Percentiles rank a stretch among this genome's conserved stretches.
Conservation (phyloP, 441 rosid genomes). For the Isatis lusitanica region DNA sequence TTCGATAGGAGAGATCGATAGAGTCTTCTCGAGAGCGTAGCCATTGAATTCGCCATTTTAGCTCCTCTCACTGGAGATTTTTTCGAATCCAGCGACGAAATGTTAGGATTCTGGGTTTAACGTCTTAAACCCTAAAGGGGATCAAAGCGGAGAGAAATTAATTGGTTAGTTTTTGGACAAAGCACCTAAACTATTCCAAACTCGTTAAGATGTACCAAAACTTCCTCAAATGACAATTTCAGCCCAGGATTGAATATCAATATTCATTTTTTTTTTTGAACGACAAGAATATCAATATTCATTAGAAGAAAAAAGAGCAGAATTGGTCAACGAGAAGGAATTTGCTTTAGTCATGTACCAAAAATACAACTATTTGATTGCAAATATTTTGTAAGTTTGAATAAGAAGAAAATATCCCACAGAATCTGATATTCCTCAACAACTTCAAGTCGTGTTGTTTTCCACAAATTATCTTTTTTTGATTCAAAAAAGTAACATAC, state of each 20-base stretch:
- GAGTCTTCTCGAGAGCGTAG: conserved; percentile 48
- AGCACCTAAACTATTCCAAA: conserved; percentile 2
- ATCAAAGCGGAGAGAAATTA: conserved; percentile 1
- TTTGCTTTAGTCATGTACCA: background rate
- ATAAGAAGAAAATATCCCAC: background rate
- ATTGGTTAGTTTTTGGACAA: conserved; percentile 2
- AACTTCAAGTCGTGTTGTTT: conserved; percentile 23
- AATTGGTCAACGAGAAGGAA: background rate
- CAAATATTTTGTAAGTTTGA: background rate
- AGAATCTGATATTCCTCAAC: conserved; percentile 27
- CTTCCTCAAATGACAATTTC: background rate
- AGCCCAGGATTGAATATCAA: background rate
- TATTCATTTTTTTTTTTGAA: no score
- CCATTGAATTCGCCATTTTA: conserved; percentile 41
- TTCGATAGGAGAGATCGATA: conserved; percentile 47
- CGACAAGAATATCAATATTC: no score
- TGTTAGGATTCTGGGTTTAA: background rate
- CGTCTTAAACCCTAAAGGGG: conserved; percentile 45
- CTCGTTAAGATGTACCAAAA: background rate
- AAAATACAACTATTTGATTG: no score
- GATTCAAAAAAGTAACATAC: conserved; percentile 10
- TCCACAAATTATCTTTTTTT: conserved; percentile 8
- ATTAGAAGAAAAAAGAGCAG: background rate
- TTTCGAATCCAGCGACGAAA: background rate
- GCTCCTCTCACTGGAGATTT: background rate